A percentile compares a stretch with the other conserved stretches of the same genome.
Evolutionary conservation across 1,139 yeast genomes (phyloP).

Genomic region (Pneumocystis sp.): DNA sequence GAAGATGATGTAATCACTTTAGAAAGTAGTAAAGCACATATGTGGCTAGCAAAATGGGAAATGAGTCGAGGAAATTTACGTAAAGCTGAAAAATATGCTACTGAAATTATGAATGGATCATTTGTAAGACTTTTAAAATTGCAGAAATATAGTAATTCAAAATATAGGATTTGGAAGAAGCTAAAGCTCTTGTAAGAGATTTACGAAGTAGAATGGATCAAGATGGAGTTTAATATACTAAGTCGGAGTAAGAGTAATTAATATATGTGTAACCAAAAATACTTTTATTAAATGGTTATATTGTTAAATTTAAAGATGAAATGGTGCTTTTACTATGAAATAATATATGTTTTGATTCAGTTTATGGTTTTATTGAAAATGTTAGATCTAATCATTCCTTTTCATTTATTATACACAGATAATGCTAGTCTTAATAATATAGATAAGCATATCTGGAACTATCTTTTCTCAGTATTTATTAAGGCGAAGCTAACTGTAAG

Average conservation of each 20-base stretch:
- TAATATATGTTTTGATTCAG: not conserved
- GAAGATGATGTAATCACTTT: conserved; percentile 53
- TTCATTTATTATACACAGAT: too few relatives aligned
- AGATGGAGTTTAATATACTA: not conserved
- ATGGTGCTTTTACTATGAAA: not conserved
- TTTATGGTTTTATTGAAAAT: not conserved
- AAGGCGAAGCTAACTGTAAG: too few relatives aligned
- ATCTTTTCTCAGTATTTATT: too few relatives aligned
- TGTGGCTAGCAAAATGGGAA: conserved; percentile 75
- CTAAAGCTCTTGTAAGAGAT: conserved; percentile 67
- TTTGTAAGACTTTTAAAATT: conserved; percentile 23
- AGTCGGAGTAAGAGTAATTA: not conserved
- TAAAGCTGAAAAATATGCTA: conserved; percentile 60
- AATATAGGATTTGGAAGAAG: conserved; percentile 69
- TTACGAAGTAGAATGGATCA: conserved; percentile 14
- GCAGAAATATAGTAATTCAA: not conserved
- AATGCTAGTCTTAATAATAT: too few relatives aligned
- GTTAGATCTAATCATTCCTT: too few relatives aligned
- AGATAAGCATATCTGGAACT: too few relatives aligned
- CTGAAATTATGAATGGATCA: conserved; percentile 58
- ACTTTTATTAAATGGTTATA: too few relatives aligned
- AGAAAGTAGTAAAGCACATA: conserved; percentile 65
- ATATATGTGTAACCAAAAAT: too few relatives aligned
- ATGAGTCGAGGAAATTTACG: conserved; percentile 42
- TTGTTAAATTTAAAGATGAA: too few relatives aligned